Evolutionary conservation across 179 eudicot genomes (phyloP).

Genomic region (Carnegiea gigantea): DNA sequence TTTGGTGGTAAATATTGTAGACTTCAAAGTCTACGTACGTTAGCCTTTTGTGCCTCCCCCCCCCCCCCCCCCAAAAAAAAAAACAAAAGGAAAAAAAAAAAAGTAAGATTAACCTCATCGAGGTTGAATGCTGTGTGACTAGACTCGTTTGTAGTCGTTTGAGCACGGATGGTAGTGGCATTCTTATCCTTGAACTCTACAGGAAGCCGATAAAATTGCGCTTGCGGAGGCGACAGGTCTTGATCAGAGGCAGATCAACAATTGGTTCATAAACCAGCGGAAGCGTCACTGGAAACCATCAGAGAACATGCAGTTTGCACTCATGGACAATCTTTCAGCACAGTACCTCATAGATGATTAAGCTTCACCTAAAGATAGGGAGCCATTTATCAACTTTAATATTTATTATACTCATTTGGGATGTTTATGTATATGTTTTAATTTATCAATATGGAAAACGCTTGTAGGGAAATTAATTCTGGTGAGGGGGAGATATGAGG

Average conservation of each 20-base stretch:
- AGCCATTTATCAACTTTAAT: conserved; percentile 5
- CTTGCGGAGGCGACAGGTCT: conserved; percentile 79
- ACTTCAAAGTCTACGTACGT: too few species aligned
- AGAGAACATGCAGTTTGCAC: conserved; percentile 76
- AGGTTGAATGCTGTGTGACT: background rate
- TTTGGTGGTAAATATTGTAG: background rate
- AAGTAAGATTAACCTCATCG: background rate
- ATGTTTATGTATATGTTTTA: conserved; percentile 30
- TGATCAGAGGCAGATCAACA: conserved; percentile 90
- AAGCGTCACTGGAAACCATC: conserved; percentile 96
- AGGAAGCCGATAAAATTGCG: conserved; percentile 82
- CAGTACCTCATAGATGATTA: conserved; percentile 53
- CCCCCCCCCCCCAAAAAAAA: too few species aligned
- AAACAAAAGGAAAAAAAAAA: background rate
- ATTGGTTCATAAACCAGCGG: conserved; percentile 92
- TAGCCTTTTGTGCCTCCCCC: background rate
- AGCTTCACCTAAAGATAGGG: conserved; percentile 11
- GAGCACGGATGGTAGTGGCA: background rate
- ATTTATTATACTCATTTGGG: conserved; percentile 20
- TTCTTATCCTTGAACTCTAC: conserved; percentile 13
- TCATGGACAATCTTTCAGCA: conserved; percentile 64
- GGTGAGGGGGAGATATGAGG: conserved; percentile 12
- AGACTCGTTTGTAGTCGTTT: background rate
- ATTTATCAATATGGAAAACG: conserved; percentile 21
- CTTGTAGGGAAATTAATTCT: conserved; percentile 19